Conservation (phyloP, 345 rosid genomes). For the Gossypium australe region DNA sequence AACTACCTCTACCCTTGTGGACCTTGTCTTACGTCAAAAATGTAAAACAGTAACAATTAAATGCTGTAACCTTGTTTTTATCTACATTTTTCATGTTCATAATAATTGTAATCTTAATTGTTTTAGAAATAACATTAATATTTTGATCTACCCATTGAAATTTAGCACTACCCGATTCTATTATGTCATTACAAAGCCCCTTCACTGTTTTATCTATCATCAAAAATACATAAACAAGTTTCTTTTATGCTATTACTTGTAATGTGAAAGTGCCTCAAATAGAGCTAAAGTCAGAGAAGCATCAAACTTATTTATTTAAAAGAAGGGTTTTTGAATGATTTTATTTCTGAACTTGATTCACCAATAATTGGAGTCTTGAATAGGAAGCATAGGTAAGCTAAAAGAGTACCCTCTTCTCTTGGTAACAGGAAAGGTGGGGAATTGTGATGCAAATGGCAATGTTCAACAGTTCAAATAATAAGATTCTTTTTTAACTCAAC, state of each 20-base stretch:
- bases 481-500: background rate
- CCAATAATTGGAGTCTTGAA: background rate
- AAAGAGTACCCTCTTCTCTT: background rate
- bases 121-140: background rate
- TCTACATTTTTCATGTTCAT: background rate
- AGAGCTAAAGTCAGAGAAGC: too few relatives aligned
- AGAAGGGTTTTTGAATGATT: background rate
- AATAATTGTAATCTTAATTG: background rate
- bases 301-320: background rate
- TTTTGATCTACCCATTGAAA: background rate
- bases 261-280: too few relatives aligned
- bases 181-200: too few relatives aligned
- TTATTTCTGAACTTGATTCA: background rate
- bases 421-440: conserved; percentile 9
- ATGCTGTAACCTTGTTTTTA: background rate
- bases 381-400: background rate
- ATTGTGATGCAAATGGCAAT: conserved; percentile 14
- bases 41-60: background rate
- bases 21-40: background rate
- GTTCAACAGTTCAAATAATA: conserved; percentile 9
- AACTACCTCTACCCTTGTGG: background rate
- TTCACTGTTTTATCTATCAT: too few relatives aligned
- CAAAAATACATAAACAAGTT: too few relatives aligned
- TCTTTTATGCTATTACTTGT: too few relatives aligned
- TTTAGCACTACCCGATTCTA: too few relatives aligned